phyloP scores from a whole-genome alignment of 1,139 yeast species.

The Debaryomyces sp. region DNA sequence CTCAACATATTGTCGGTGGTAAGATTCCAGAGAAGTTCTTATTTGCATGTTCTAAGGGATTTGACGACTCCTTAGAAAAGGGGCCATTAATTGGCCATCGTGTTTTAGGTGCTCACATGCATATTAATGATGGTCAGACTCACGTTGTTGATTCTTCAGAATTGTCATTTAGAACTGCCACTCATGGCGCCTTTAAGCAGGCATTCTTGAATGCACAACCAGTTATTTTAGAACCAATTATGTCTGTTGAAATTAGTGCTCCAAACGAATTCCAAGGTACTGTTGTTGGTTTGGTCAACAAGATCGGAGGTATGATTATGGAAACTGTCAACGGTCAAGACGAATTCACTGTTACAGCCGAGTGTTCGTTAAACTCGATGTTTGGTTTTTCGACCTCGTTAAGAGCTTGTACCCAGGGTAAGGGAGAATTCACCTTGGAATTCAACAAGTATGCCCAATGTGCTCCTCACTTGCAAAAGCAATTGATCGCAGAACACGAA shows the following conservation, averaged over 20 bases:
- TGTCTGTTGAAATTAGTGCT: constrained; percentile 91
- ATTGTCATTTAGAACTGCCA: constrained; percentile 91
- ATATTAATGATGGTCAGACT: constrained; percentile 94
- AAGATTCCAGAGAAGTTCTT: constrained; percentile 94
- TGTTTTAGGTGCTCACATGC: constrained; percentile 91
- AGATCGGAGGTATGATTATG: constrained; percentile 87
- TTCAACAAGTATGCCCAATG: constrained; percentile 92
- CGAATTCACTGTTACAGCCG: constrained; percentile 91
- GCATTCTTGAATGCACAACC: constrained; percentile 87
- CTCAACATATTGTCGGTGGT: constrained; percentile 93
- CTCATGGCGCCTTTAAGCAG: constrained; percentile 88
- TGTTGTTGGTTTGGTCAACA: constrained; percentile 88
- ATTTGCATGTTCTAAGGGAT: constrained; percentile 94
- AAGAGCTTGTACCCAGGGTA: constrained; percentile 98
- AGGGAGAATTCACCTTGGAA: constrained; percentile 96
- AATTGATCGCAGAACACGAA: constrained; percentile 82
- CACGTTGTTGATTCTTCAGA: constrained; percentile 98
- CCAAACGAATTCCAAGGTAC: constrained; percentile 96
- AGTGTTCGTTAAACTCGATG: constrained; percentile 92
- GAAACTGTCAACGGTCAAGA: constrained; percentile 95
- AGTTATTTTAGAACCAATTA: constrained; percentile 91
- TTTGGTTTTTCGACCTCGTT: constrained; percentile 95
- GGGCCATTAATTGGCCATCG: constrained; percentile 97
- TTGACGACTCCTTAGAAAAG: constrained; percentile 91
- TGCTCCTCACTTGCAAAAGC: constrained; percentile 86